Conservation (phyloP, 768 basidiomycete species). For the Lentinula sp. region DNA sequence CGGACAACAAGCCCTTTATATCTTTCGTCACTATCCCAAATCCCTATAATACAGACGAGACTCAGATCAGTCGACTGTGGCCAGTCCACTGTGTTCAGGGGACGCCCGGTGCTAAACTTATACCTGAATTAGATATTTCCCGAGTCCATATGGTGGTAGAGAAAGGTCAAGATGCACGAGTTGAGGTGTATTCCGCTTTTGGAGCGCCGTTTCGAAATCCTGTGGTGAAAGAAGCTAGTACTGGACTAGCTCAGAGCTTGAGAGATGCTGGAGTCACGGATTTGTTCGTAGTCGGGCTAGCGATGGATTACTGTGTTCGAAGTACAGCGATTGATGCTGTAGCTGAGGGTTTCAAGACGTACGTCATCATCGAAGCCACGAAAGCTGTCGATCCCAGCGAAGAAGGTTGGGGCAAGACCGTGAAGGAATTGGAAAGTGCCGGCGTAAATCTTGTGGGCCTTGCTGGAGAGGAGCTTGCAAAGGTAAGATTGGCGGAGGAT, state of each 20-base stretch:
- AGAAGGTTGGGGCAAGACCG: slow-evolving; percentile 9
- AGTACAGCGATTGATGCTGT: slow-evolving; percentile 37
- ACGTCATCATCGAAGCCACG: slow-evolving; percentile 16
- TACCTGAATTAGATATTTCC: slow-evolving; percentile 30
- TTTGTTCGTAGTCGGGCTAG: slow-evolving; percentile 53
- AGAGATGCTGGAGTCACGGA: slow-evolving; percentile 30
- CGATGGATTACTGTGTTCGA: slow-evolving; percentile 63
- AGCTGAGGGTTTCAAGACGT: slow-evolving; percentile 27
- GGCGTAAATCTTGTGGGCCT: slow-evolving; percentile 10
- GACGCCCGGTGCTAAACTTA: slow-evolving; percentile 45
- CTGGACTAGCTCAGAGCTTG: slow-evolving; percentile 16
- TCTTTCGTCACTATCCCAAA: slow-evolving; percentile 19
- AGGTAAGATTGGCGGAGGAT: not conserved
- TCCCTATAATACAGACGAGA: slow-evolving; percentile 26
- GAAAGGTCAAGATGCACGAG: slow-evolving; percentile 35
- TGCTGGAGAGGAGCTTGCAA: not conserved
- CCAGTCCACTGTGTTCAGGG: slow-evolving; percentile 64
- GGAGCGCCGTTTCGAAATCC: slow-evolving; percentile 33
- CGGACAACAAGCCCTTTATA: slow-evolving; percentile 16
- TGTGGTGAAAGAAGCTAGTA: slow-evolving; percentile 10
- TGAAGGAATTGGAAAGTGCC: slow-evolving; percentile 11
- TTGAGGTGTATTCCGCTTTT: slow-evolving; percentile 70
- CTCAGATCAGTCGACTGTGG: slow-evolving; percentile 50
- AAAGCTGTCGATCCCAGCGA: slow-evolving; percentile 18
- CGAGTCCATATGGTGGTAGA: slow-evolving; percentile 15